Base-by-base conservation (phyloP, 805 yeast species). In the Maudiozyma serrabonitensis region DNA sequence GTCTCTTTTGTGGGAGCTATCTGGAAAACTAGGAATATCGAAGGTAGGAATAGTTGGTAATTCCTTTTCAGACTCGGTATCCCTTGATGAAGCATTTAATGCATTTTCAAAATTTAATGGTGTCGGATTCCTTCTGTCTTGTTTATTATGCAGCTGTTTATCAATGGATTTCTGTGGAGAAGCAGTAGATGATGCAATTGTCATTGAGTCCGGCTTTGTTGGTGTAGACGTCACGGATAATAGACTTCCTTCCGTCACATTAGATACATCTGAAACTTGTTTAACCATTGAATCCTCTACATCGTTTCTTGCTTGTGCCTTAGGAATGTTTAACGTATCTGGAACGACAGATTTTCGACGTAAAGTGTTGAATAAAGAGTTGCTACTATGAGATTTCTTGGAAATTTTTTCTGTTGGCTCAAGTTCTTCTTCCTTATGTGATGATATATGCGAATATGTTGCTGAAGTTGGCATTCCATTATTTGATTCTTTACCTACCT, bases 361-460 rank as follows among this genome's bases (percentile, higher is more conserved):
- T 23, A 64, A 59, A 8, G 56, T 53, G 45, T 57, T 58, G 37
- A 64, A 64, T 18, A 64, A 55, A 31, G 61, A 61, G n/a, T 50
- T 59, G 31, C 59, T 61, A 43, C 67, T 63, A 23, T 55, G 58
- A 2, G 68, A 62, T 46, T 58, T 62, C 34, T 58, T 60, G 0
- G 58, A 52, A 1, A 59, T 39, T 28, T 56, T 58, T 26, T 56
- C 61, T 9, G 64, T 53, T 1, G 57, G 43, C 41, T 55, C 19
- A 40, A 45, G 26, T 34, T 46, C 35, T 35, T 46, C 32, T n/a
- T 49, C 31, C 3, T 21, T 39, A 6, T 28, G 3, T 3, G 21
- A 37, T 6, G 45, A 44, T 13, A 43, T 11, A 6, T 46, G 49
- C 11, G 46, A 35, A 25, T 31, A 43, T 41, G 48, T 38, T 18